These are phyloP conservation scores for Melastoma candidum DNA, from an alignment of 441 rosid species.

Conservation along the genomic window DNA sequence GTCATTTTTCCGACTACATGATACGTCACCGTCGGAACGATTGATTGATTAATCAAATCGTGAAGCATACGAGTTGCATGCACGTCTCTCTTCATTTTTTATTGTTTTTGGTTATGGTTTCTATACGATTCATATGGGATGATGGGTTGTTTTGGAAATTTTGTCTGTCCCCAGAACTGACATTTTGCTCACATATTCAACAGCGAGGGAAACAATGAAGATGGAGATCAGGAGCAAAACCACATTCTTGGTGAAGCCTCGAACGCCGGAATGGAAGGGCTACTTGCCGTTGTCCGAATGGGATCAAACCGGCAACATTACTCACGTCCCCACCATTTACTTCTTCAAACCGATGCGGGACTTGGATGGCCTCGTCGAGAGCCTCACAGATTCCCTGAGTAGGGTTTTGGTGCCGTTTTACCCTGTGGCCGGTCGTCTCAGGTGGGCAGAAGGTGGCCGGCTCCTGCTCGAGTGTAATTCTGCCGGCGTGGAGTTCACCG, in stretches of 20 bases:
- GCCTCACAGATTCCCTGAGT: constrained; percentile 31
- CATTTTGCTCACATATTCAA: no score
- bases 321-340: constrained; percentile 47
- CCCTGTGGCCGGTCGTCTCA: constrained; percentile 46
- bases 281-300: constrained; percentile 31
- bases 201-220: not conserved
- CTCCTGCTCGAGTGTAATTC: constrained; percentile 41
- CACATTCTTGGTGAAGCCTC: constrained; percentile 29
- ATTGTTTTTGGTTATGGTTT: no score
- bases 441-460: constrained; percentile 34
- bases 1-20: no score
- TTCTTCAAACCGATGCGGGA: constrained; percentile 29
- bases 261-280: constrained; percentile 30
- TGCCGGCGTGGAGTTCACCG: constrained; percentile 26
- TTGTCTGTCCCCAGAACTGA: no score
- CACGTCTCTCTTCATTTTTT: no score
- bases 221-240: constrained; percentile 15
- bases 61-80: no score
- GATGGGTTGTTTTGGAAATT: no score
- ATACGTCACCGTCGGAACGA: no score
- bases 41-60: no score
- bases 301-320: constrained; percentile 40
- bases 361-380: constrained; percentile 6
- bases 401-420: constrained; percentile 34
- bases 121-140: no score